Evolutionary conservation across 306 rosid genomes (phyloP), one percentile per base, ranked within the genome.

Genomic region (Abrus pulchellus): DNA sequence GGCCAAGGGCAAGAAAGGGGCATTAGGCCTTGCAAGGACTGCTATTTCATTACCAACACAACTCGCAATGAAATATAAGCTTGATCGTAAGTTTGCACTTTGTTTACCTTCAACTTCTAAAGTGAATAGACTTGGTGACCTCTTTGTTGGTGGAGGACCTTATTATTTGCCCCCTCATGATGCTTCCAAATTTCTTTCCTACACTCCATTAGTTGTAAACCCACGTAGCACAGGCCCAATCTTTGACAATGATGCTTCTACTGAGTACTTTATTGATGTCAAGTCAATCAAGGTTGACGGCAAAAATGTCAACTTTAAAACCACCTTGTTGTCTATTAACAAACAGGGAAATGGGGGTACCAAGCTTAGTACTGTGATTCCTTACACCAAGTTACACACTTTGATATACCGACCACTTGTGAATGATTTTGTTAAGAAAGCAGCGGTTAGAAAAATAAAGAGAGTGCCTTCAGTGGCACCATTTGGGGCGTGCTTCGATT

Each of bases 401-500:
- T 63, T 1, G 1, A 68, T 85, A 20, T 80, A 76, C 53, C 2
- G 9, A 3, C 38, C 89, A 54, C 63, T 85, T 8, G 71, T 85
- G 33, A 38, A 9, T 1, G 83, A 67, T 11, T 88, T 88, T 47
- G 85, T 80, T 12, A 83, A 78, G 49, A 63, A 62, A 59, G 81
- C 88, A 0, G 54, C 1, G 5, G 57, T 4, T 0, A 80, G 67
- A 72, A 88, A 85, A 3, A 85, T 77, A 7, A 83, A 73, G 7
- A 80, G 83, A 8, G 87, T 83, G 72, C 30, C 56, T 0, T 44
- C 80, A 1, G 86, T 77, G 78, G 76, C 29, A 44, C 87, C 87
- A 14, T 85, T 85, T 41, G 83, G 68, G 13, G 87, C 84, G 2
- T 88, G 91, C 49, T 88, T 85, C 28, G 84, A 77, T 68, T 34